phyloP scores from a whole-genome alignment of 768 basidiomycete species.

The Gymnopilus junonius region DNA sequence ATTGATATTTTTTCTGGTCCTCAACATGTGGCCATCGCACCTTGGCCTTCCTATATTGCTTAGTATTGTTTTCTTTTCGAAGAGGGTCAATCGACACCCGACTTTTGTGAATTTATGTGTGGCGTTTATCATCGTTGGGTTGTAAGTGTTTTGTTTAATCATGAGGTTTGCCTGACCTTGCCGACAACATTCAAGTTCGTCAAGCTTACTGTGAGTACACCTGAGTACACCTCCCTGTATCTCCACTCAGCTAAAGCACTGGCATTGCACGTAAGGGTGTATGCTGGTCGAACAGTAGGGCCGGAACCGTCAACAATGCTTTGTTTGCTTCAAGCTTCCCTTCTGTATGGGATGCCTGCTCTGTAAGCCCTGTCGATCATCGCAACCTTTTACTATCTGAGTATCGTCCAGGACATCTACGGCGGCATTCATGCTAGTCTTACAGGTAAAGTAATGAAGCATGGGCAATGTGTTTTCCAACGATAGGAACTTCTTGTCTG shows the following conservation, averaged over 20 bases:
- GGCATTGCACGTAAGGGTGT: conserved; percentile 34
- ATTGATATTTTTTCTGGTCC: conserved; percentile 44
- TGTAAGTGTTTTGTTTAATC: conserved; percentile 33
- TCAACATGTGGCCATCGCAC: conserved; percentile 56
- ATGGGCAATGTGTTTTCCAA: not conserved
- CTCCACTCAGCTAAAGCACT: not conserved
- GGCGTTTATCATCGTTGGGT: conserved; percentile 49
- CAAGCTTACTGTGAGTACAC: conserved; percentile 42
- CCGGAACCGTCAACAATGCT: conserved; percentile 47
- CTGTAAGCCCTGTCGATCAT: conserved; percentile 35
- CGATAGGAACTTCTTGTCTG: not conserved
- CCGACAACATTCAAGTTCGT: conserved; percentile 31
- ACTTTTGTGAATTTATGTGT: conserved; percentile 52
- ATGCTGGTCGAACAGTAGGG: conserved; percentile 44
- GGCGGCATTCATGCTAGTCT: conserved; percentile 44
- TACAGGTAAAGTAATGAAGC: conserved; percentile 36
- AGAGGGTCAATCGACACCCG: conserved; percentile 46
- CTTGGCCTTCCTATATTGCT: conserved; percentile 51
- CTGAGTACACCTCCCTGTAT: not conserved
- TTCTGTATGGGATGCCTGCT: conserved; percentile 52
- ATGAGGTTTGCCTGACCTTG: not conserved
- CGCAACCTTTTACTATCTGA: not conserved
- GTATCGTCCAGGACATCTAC: conserved; percentile 38
- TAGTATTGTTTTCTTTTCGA: conserved; percentile 41
- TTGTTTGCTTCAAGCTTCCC: conserved; percentile 50